phyloP scores from a whole-genome alignment of 2,329 filamentous ascomycete genomes.

The Diplodia mutila region DNA sequence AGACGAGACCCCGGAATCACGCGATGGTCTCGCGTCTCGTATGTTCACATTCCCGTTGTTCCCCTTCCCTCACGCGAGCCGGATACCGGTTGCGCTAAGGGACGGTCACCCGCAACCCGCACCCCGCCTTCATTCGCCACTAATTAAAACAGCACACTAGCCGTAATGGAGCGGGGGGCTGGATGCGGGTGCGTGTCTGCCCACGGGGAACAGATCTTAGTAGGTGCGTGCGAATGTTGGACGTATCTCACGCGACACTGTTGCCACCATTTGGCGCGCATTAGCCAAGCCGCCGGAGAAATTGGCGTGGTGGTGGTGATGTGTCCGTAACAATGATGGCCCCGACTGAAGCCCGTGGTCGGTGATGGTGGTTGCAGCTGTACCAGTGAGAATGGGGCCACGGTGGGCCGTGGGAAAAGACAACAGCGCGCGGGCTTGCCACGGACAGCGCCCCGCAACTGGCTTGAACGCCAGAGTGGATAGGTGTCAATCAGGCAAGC shows the following conservation, averaged over 20 bases:
- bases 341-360: neutral
- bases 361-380: neutral
- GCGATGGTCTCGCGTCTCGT: neutral
- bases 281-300: neutral
- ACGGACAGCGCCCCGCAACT: too few species aligned
- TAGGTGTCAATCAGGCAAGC: neutral
- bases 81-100: neutral
- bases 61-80: neutral
- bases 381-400: neutral
- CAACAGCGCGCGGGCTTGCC: neutral
- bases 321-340: neutral
- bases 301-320: neutral
- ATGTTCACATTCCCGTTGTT: neutral
- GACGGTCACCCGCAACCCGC: neutral
- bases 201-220: neutral
- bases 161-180: neutral
- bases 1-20: neutral
- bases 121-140: neutral
- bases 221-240: neutral
- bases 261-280: neutral
- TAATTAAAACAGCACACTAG: neutral
- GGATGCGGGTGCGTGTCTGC: neutral
- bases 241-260: conserved; percentile 16
- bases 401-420: neutral
- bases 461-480: neutral